A percentile compares a stretch with the other conserved stretches of the same genome.
These are phyloP conservation scores for Boletus smithii DNA, from an alignment of 1,284 basidiomycete genomes.

Conservation along the genomic window DNA sequence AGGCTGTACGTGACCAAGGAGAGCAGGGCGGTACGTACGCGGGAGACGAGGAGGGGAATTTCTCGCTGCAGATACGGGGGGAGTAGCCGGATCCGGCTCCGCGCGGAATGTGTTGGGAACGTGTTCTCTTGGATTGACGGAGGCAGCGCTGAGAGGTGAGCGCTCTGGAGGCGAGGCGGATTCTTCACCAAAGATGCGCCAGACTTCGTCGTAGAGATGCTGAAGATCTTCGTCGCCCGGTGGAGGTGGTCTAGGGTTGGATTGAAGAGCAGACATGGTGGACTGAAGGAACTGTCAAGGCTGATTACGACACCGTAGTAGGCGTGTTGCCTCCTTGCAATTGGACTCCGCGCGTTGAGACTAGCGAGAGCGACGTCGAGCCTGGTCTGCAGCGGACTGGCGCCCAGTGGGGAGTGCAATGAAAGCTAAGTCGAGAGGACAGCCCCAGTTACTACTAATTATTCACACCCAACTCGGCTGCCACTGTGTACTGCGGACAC, in stretches of 20 bases:
- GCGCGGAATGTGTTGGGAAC: slow-evolving; percentile 20
- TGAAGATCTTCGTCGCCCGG: slow-evolving; percentile 66
- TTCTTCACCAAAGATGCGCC: slow-evolving; percentile 58
- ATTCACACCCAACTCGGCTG: slow-evolving; percentile 11
- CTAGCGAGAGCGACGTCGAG: slow-evolving; percentile 2
- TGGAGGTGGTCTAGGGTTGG: slow-evolving; percentile 37
- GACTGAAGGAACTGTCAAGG: neutral
- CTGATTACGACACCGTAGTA: neutral
- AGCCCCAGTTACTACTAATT: too few species aligned
- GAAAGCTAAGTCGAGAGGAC: too few species aligned
- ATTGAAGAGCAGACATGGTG: slow-evolving; percentile 30
- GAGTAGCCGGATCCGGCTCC: slow-evolving; percentile 20
- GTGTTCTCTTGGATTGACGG: slow-evolving; percentile 20
- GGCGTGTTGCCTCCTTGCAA: neutral
- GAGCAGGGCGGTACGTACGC: slow-evolving; percentile 19
- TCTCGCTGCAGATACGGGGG: slow-evolving; percentile 12
- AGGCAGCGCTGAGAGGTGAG: slow-evolving; percentile 15
- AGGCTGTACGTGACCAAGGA: neutral
- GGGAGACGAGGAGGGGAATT: slow-evolving; percentile 21
- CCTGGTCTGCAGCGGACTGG: too few species aligned
- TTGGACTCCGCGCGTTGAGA: slow-evolving; percentile 1
- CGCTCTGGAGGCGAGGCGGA: slow-evolving; percentile 24
- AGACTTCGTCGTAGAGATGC: slow-evolving; percentile 68
- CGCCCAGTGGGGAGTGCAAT: too few species aligned
- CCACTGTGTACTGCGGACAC: too few species aligned